Conservation (phyloP, 306 rosid species). For the Astragalus membranaceus region DNA sequence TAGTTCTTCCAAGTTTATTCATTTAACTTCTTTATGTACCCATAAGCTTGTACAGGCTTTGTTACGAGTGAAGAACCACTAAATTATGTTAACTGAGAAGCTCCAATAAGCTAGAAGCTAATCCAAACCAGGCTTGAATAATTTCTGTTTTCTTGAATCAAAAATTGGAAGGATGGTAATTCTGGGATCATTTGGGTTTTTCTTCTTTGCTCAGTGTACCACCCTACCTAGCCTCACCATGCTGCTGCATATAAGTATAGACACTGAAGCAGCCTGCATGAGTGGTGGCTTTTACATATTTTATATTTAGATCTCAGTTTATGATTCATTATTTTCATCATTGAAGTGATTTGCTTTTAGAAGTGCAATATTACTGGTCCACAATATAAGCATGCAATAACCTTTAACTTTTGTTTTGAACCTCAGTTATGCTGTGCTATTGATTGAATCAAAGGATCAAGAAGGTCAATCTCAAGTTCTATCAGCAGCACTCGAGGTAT, state of each 20-base stretch:
- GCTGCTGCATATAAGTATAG: neutral
- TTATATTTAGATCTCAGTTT: slow-evolving; percentile 7
- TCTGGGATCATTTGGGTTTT: slow-evolving; percentile 3
- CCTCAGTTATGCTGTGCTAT: slow-evolving; percentile 69
- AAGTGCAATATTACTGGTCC: slow-evolving; percentile 12
- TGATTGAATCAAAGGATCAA: slow-evolving; percentile 69
- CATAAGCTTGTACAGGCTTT: neutral
- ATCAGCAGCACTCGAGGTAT: slow-evolving; percentile 90
- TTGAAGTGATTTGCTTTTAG: slow-evolving; percentile 9
- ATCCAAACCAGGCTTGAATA: neutral
- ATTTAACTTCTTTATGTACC: neutral
- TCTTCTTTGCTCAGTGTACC: neutral
- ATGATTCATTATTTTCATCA: neutral
- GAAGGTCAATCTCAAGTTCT: slow-evolving; percentile 96
- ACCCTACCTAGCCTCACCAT: neutral
- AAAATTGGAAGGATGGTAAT: neutral
- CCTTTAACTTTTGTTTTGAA: slow-evolving; percentile 23
- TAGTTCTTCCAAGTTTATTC: neutral
- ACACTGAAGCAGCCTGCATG: neutral
- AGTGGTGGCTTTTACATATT: slow-evolving; percentile 8
- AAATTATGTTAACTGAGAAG: neutral
- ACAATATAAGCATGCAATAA: slow-evolving; percentile 17
- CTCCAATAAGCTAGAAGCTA: neutral
- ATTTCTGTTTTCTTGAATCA: slow-evolving; percentile 4
- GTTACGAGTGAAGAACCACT: neutral